A percentile compares a stretch with the other conserved stretches of the same genome.
These are phyloP conservation scores for Cardiospermum halicacabum DNA, from an alignment of 345 rosid genomes.

Conservation along the genomic window DNA sequence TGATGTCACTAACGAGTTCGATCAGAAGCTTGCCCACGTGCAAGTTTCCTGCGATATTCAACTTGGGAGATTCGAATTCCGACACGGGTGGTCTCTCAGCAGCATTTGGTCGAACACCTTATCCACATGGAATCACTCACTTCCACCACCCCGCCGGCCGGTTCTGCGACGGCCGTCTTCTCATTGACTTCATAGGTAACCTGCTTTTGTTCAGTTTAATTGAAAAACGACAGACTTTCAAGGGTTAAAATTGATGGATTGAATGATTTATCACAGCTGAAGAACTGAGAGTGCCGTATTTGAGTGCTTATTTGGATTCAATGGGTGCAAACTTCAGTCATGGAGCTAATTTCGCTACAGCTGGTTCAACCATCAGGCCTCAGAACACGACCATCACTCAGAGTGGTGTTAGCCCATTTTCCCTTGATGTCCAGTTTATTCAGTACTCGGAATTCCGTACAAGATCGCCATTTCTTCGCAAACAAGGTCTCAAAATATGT, in stretches of 20 bases:
- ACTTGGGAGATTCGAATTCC: conserved; percentile 52
- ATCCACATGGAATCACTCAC: conserved; percentile 55
- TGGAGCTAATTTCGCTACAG: conserved; percentile 83
- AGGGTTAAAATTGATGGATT: neutral
- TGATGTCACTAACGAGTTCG: neutral
- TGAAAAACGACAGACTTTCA: too few species aligned
- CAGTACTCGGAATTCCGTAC: conserved; percentile 51
- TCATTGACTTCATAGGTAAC: conserved; percentile 70
- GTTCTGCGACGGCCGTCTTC: conserved; percentile 57
- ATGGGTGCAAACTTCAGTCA: conserved; percentile 71
- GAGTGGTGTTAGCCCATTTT: conserved; percentile 65
- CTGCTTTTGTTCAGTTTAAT: too few species aligned
- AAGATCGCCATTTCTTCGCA: conserved; percentile 34
- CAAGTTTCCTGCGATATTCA: conserved; percentile 38
- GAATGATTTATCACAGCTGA: conserved; percentile 54
- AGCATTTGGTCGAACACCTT: conserved; percentile 49
- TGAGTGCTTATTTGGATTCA: conserved; percentile 57
- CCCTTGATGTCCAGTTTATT: conserved; percentile 55
- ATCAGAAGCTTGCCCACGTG: conserved; percentile 7
- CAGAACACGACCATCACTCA: conserved; percentile 51
- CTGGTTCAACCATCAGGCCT: conserved; percentile 64
- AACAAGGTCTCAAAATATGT: conserved; percentile 41
- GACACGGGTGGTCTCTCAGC: conserved; percentile 62
- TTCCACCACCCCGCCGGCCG: conserved; percentile 64
- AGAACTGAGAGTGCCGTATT: conserved; percentile 42